Evolutionary conservation across 345 rosid species (phyloP).

Genomic region (Eutrema heterophyllum): DNA sequence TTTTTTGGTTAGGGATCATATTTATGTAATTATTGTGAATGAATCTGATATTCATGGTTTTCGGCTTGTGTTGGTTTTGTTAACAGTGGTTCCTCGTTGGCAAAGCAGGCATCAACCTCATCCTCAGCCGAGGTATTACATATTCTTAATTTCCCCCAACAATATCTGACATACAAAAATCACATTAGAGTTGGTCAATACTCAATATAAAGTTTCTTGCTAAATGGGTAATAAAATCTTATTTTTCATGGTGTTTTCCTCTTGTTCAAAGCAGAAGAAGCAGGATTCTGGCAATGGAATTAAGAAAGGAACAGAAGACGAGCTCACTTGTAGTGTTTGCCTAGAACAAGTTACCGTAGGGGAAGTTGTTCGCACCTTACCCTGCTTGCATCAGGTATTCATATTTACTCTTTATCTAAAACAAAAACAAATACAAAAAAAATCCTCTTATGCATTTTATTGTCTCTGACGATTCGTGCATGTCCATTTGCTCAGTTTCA

Average conservation of each 20-base stretch:
- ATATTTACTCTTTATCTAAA: not conserved
- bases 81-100: conserved; percentile 43
- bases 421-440: not conserved
- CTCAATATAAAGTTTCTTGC: not conserved
- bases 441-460: not conserved
- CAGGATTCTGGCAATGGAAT: conserved; percentile 37
- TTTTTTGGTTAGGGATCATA: not conserved
- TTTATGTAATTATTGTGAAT: not conserved
- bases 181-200: not conserved
- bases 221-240: not conserved
- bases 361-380: conserved; percentile 63
- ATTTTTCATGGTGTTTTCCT: not conserved
- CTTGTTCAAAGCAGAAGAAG: conserved; percentile 39
- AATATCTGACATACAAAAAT: not conserved
- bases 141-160: not conserved
- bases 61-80: conserved; percentile 10
- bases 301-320: conserved; percentile 53
- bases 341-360: conserved; percentile 70
- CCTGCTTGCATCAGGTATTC: conserved; percentile 73
- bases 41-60: not conserved
- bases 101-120: conserved; percentile 57
- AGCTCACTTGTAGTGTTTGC: conserved; percentile 76
- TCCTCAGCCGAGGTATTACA: conserved; percentile 50
- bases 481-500: conserved; percentile 53
- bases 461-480: not conserved